Conservation (phyloP, 179 eudicot species). For the Beta corolliflora region DNA sequence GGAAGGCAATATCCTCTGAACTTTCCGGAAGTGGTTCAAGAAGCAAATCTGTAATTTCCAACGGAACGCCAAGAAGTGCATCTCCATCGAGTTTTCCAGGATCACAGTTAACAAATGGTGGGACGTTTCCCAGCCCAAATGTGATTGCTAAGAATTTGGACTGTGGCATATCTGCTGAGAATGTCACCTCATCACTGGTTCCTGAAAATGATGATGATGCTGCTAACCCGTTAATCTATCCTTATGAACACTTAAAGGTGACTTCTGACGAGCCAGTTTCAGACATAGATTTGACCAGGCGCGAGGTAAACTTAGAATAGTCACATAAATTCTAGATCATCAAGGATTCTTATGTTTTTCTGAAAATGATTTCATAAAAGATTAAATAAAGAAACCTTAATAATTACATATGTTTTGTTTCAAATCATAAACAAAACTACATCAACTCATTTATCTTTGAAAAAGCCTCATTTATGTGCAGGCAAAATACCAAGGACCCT, state of each 20-base stretch:
- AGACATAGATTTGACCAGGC: constrained; percentile 62
- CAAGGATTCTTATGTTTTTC: too few relatives aligned
- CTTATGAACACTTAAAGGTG: constrained; percentile 58
- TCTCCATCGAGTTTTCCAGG: constrained; percentile 38
- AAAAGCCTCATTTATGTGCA: not conserved
- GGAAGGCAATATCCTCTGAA: constrained; percentile 37
- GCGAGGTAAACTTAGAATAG: constrained; percentile 50
- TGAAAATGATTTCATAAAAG: too few relatives aligned
- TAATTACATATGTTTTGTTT: not conserved
- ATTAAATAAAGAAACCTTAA: too few relatives aligned
- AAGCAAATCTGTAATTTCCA: constrained; percentile 37
- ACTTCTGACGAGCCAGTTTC: constrained; percentile 54
- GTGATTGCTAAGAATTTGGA: constrained; percentile 31
- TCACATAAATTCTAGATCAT: not conserved
- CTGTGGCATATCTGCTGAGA: constrained; percentile 18
- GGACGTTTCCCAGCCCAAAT: constrained; percentile 41
- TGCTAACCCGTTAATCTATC: constrained; percentile 37
- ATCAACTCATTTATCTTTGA: not conserved
- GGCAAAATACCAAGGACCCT: too few relatives aligned
- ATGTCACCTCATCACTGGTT: constrained; percentile 18
- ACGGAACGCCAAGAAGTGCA: constrained; percentile 33
- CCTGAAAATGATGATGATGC: constrained; percentile 31
- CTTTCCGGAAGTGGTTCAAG: constrained; percentile 31
- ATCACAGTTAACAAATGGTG: constrained; percentile 16
- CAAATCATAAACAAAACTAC: not conserved